phyloP scores from a whole-genome alignment of 1,139 yeast species.

The Pichia sp. region DNA sequence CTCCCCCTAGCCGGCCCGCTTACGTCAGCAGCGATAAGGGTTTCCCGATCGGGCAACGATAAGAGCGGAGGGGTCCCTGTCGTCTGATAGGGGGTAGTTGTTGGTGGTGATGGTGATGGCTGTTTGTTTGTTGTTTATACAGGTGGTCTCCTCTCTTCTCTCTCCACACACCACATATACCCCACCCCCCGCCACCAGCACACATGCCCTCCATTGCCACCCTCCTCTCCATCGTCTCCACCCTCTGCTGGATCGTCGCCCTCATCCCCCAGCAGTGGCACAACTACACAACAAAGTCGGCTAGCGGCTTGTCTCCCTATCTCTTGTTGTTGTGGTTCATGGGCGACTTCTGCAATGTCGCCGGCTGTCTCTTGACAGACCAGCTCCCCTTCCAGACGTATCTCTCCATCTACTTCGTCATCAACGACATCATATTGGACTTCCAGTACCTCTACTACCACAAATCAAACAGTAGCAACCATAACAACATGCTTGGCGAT shows the following conservation, averaged over 20 bases:
- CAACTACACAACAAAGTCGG: slow-evolving; percentile 71
- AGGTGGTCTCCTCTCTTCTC: not conserved
- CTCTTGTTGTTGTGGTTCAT: slow-evolving; percentile 76
- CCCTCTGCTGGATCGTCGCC: slow-evolving; percentile 74
- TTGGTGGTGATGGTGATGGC: no score
- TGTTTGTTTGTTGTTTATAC: no score
- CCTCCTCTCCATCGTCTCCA: slow-evolving; percentile 33
- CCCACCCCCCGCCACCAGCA: not conserved
- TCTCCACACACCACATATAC: not conserved
- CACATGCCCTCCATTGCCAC: not conserved
- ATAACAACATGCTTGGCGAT: no score
- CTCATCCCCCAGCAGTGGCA: slow-evolving; percentile 80
- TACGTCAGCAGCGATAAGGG: no score
- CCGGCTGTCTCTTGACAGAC: slow-evolving; percentile 76
- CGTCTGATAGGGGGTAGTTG: no score
- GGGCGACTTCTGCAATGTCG: slow-evolving; percentile 75
- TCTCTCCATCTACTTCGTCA: slow-evolving; percentile 69
- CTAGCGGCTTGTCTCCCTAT: slow-evolving; percentile 76
- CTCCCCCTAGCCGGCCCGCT: no score
- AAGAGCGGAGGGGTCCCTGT: no score
- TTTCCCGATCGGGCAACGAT: no score
- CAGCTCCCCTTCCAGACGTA: slow-evolving; percentile 76
- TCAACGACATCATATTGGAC: slow-evolving; percentile 68
- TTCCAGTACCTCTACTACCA: slow-evolving; percentile 73
- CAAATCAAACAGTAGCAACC: not conserved